These are phyloP conservation scores for Oropetium thomaeum DNA, from an alignment of 176 grass and related monocot species.

Conservation along the genomic window DNA sequence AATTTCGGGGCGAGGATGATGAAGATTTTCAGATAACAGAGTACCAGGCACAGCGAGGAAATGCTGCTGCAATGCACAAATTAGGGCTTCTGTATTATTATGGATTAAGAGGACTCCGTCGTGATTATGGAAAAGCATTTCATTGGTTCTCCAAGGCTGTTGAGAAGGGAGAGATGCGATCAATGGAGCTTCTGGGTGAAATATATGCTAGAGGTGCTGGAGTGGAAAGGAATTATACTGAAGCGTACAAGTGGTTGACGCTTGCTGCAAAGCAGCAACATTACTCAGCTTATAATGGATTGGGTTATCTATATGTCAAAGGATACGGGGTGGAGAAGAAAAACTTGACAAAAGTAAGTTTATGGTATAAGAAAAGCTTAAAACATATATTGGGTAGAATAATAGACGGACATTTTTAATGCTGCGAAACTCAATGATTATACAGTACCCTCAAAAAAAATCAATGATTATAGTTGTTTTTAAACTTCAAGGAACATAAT, in stretches of 20 bases:
- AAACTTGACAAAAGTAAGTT: constrained; percentile 81
- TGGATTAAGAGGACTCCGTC: constrained; percentile 77
- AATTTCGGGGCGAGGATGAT: constrained; percentile 87
- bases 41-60: constrained; percentile 90
- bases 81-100: constrained; percentile 97
- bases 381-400: too few species aligned
- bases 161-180: constrained; percentile 72
- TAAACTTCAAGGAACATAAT: not conserved
- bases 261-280: constrained; percentile 77
- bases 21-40: constrained; percentile 97
- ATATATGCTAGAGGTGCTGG: constrained; percentile 96
- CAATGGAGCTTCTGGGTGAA: constrained; percentile 88
- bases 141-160: constrained; percentile 88
- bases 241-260: constrained; percentile 83
- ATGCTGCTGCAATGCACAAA: constrained; percentile 70
- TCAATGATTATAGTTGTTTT: not conserved
- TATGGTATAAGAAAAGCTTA: constrained; percentile 23
- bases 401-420: not conserved
- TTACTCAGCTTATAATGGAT: constrained; percentile 97
- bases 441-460: too few species aligned
- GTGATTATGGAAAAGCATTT: constrained; percentile 74
- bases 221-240: constrained; percentile 84
- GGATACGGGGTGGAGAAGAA: constrained; percentile 94
- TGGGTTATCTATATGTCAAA: constrained; percentile 97
- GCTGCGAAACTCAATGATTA: constrained; percentile 1